These are phyloP conservation scores for Aspergillus ochraceoroseus DNA, from an alignment of 2,329 filamentous ascomycete species.

Conservation along the genomic window DNA sequence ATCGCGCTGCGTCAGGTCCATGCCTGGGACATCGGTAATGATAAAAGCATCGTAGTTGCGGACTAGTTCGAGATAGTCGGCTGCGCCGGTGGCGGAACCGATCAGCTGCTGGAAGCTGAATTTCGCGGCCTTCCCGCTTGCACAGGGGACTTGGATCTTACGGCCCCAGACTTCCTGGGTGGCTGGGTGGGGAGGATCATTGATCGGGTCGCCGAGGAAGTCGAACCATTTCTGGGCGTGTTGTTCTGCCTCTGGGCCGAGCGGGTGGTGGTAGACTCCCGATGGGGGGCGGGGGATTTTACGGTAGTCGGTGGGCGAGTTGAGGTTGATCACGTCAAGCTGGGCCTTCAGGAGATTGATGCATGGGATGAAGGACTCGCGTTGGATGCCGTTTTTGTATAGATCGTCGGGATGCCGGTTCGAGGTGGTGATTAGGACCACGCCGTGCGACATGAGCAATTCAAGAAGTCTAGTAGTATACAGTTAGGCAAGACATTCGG, in stretches of 20 bases:
- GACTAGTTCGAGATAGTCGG: constrained; percentile 90
- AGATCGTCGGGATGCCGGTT: constrained; percentile 95
- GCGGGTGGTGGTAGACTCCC: constrained; percentile 86
- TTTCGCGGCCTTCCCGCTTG: constrained; percentile 80
- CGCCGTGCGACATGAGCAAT: constrained; percentile 90
- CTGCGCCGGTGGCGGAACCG: constrained; percentile 79
- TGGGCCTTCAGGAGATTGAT: constrained; percentile 84
- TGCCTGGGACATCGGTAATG: constrained; percentile 83
- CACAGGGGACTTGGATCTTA: constrained; percentile 78
- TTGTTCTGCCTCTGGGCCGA: constrained; percentile 68
- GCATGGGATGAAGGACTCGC: constrained; percentile 89
- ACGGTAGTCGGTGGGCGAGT: constrained; percentile 93
- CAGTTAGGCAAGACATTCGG: not conserved
- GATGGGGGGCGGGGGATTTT: constrained; percentile 91
- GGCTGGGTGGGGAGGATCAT: constrained; percentile 69
- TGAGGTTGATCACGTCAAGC: constrained; percentile 85
- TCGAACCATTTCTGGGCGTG: constrained; percentile 95
- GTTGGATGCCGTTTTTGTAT: constrained; percentile 97
- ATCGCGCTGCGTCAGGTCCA: constrained; percentile 82
- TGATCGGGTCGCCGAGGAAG: constrained; percentile 79
- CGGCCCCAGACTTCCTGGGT: constrained; percentile 87
- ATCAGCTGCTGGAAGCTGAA: constrained; percentile 94
- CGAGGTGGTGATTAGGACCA: constrained; percentile 90
- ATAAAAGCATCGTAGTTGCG: constrained; percentile 88
- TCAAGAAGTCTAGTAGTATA: constrained; percentile 62